A percentile compares a stretch with the other conserved stretches of the same genome.
phyloP scores from a whole-genome alignment of 352 stramenopile species.

The Globisporangium cylindrosporum region DNA sequence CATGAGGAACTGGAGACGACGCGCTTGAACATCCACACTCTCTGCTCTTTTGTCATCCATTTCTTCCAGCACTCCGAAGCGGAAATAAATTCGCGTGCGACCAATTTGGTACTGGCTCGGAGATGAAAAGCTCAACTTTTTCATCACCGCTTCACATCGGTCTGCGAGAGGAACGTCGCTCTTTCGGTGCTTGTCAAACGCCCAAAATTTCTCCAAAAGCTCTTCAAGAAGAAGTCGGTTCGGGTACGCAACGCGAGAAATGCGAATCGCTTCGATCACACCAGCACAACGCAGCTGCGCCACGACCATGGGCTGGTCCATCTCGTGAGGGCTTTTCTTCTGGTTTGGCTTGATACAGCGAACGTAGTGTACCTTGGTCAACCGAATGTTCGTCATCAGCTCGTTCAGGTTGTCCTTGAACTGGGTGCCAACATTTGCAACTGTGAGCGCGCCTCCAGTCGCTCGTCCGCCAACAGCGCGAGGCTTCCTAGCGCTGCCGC shows the following conservation, averaged over 20 bases:
- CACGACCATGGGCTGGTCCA: conserved; percentile 92
- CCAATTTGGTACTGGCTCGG: conserved; percentile 80
- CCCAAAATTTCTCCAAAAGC: conserved; percentile 77
- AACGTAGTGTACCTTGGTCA: conserved; percentile 97
- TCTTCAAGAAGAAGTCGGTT: conserved; percentile 92
- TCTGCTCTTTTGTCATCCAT: conserved; percentile 71
- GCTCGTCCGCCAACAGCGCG: conserved; percentile 29
- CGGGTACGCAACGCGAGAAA: conserved; percentile 96
- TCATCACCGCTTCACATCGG: conserved; percentile 55
- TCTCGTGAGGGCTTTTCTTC: conserved; percentile 82
- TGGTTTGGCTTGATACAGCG: conserved; percentile 99
- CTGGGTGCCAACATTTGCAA: conserved; percentile 72
- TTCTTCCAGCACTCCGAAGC: conserved; percentile 71
- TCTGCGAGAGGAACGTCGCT: conserved; percentile 40
- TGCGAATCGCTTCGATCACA: conserved; percentile 98
- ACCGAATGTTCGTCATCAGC: conserved; percentile 93
- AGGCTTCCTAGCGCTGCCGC: conserved; percentile 24
- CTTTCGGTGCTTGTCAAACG: conserved; percentile 50
- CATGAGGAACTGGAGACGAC: conserved; percentile 73
- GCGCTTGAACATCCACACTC: conserved; percentile 55
- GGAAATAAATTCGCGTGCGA: conserved; percentile 78
- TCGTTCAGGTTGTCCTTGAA: conserved; percentile 91
- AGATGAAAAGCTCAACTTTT: conserved; percentile 55
- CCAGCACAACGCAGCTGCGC: conserved; percentile 97
- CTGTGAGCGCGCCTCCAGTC: conserved; percentile 44